Evolutionary conservation across 257 asterid species (phyloP), one percentile per base, ranked within the genome.

Genomic region (Lantana camara): DNA sequence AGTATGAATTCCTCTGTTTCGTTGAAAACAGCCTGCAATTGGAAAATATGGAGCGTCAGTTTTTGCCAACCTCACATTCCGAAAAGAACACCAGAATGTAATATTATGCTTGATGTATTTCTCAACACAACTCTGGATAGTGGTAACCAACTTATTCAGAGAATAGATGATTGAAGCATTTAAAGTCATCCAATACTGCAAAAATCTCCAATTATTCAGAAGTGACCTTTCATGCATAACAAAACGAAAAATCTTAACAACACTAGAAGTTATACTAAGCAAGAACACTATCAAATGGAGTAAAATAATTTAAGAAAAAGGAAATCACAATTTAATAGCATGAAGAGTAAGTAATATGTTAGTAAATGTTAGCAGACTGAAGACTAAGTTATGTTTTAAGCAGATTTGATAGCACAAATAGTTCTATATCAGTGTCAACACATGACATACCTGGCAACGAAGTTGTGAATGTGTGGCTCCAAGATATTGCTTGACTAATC

Each of bases 1-100:
- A 89, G 80, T 29, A 89, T 48, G 35, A 89, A 83, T 71, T 89
- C 94, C 74, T 84, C 94, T 2, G 97, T 84, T 69, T 79, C 91
- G 27, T 73, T 86, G 61, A 86, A 86, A 60, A 82, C 85, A 66
- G 94, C 95, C 95, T 89, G 90, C 77, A 66, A 67, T 35, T 24
- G 8, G 63, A 47, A n/a, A 49, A 63, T 9, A 53, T 40, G 6
- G 9, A 47, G 42, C 20, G 46, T 52, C 22, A 1, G 32, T 27
- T 19, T 64, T n/a, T n/a, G 35, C 22, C 22, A 0, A 29, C 49
- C 24, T 23, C 56, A 42, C 63, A 24, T 52, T 61, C 8, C 34
- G 40, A 16, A 44, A 7, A 54, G 32, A 37, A 16, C 4, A 5
- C 45, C 7, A 57, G 7, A 57, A 29, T 38, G 19, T 35, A 9